Base-by-base conservation (phyloP, 345 rosid genomes). In the Corchorus capsularis region DNA sequence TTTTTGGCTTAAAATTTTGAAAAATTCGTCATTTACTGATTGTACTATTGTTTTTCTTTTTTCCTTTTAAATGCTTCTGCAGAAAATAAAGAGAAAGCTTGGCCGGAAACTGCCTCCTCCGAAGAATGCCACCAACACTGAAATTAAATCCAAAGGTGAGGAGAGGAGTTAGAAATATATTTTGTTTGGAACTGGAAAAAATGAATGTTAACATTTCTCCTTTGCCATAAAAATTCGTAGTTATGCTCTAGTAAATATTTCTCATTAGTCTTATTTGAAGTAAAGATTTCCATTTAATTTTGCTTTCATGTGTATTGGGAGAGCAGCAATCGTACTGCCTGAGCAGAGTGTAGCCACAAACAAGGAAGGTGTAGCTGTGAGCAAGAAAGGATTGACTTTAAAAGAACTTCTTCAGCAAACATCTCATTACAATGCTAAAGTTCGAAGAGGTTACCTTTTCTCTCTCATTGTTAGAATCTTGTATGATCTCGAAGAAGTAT, bases 21-120 rank as follows among this genome's bases (percentile, higher is more conserved):
- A 45, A 7, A 8, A 39, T 57, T 62, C 37, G 64, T 56, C 65
- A 35, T 34, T 20, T 32, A 20, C 45, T 16, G 50, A 6, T 27
- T 73, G 27, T 27, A 6, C 2, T 57, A 22, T 19, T 20, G 7
- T 39, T 59, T 53, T 73, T 66, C 43, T 39, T 55, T 2, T 37
- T 16, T 12, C 52, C 62, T 22, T 35, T 43, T 39, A 46, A 27
- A 46, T 65, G 71, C 22, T 0, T 80, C 57, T 59, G 79, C 83
- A 93, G 98, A 94, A 94, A 94, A 90, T 94, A 53, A 93, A 91
- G 85, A 83, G 98, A 50, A 93, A 96, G 89, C 86, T 96, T 0
- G 96, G 98, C 15, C 83, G 92, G 80, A 96, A 89, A 64, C 81
- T 96, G 86, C 97, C 98, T 7, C 99, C 96, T 6, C 88, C 96